Evolutionary conservation across 1,284 basidiomycete species (phyloP).

Genomic region (Ustilago sp.): DNA sequence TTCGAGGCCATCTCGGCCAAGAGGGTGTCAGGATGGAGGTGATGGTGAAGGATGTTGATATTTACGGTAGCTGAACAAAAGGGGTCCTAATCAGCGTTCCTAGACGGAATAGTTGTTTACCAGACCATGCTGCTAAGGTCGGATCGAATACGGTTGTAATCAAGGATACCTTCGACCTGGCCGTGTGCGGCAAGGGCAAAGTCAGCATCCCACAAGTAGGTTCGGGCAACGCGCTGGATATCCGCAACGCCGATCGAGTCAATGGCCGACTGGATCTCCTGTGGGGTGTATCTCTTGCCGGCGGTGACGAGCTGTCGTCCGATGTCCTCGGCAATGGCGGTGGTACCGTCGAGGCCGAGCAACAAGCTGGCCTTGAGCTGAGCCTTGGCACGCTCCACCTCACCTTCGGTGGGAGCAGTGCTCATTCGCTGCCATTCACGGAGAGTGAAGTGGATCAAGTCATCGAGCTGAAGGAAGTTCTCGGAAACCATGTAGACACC

Average conservation of each 20-base stretch:
- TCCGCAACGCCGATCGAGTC: conserved; percentile 89
- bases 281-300: conserved; percentile 81
- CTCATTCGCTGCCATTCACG: conserved; percentile 98
- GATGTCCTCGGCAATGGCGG: conserved; percentile 97
- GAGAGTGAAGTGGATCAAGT: conserved; percentile 92
- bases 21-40: conserved; percentile 6
- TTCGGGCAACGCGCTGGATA: conserved; percentile 92
- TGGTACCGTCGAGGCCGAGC: conserved; percentile 91
- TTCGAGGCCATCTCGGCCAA: conserved; percentile 5
- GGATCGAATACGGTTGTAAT: conserved; percentile 71
- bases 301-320: conserved; percentile 95
- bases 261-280: conserved; percentile 92
- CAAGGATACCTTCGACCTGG: conserved; percentile 78
- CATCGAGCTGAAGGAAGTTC: conserved; percentile 88
- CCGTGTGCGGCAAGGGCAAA: conserved; percentile 60
- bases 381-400: conserved; percentile 96
- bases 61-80: conserved; percentile 5
- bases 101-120: conserved; percentile 40
- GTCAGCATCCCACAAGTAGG: conserved; percentile 97
- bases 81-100: conserved; percentile 2
- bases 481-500: conserved; percentile 94
- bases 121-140: conserved; percentile 69
- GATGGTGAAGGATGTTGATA: neutral
- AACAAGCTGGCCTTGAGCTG: conserved; percentile 95
- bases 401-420: conserved; percentile 82